Base-by-base conservation (phyloP, 306 rosid genomes). In the Citrullus amarus region DNA sequence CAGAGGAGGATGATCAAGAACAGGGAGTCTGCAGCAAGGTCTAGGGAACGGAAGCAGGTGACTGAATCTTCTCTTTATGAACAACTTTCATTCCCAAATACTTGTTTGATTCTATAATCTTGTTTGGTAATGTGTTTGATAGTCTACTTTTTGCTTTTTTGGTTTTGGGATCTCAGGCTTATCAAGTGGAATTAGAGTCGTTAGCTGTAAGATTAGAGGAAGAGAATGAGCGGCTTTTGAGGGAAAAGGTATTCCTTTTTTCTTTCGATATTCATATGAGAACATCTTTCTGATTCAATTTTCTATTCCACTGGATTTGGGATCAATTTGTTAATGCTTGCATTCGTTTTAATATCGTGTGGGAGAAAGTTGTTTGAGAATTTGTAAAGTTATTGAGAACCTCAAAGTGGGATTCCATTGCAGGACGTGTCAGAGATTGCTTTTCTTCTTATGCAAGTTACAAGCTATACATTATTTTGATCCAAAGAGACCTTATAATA, bases 101-200 rank as follows among this genome's bases (percentile, higher is more conserved):
- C 25, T 77, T 41, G 68, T 53, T 53, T 9, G 53, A 18, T 71
- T 48, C 25, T 6, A 13, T 30, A 62, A 9, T 18, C 17, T 46
- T n/a, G 17, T 43, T 38, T 9, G 28, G 32, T 17, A 62, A 15
- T 20, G 55, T 60, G 28, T 44, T 43, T 34, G 44, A 48, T 44
- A 15, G 38, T 56, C 32, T 28, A n/a, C 34, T 17, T 32, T 44
- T 34, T 41, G 10, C 6, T 15, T 57, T 20, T 20, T 5, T 28
- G 75, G 36, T 43, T 76, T 59, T 77, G 34, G 43, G 51, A 76
- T 38, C 56, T 68, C 79, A 92, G 98, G 99, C 99, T 43, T 91
- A 95, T 76, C 97, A 95, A 84, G 91, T 83, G 32, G 99, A 95
- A 79, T 83, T 95, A 84, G 99, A 95, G 84, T 77, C 96, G 0